Percentiles rank a stretch among this genome's conserved stretches.
Evolutionary conservation across 148 eudicot genomes (phyloP).

Genomic region (Spergularia marina): DNA sequence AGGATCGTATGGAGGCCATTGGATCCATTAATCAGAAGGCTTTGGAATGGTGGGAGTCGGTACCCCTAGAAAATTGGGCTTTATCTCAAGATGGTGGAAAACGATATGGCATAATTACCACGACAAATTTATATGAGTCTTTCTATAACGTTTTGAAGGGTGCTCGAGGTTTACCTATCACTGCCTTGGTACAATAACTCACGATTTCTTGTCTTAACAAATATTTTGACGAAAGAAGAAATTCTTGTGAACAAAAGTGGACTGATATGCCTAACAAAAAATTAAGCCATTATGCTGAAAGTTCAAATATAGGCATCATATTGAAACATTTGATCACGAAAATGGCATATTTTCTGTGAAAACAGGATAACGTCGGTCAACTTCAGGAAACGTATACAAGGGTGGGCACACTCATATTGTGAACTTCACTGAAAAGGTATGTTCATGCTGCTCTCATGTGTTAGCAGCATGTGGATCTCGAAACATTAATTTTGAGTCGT

Average conservation of each 20-base stretch:
- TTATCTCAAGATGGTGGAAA: background rate
- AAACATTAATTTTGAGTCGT: conserved; percentile 10
- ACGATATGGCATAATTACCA: background rate
- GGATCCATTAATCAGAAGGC: background rate
- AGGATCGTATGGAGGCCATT: background rate
- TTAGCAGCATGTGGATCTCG: conserved; percentile 12
- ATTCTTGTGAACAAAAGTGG: background rate
- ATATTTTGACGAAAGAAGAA: background rate
- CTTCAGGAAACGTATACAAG: background rate
- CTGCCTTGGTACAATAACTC: background rate
- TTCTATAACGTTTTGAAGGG: background rate
- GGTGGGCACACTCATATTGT: background rate
- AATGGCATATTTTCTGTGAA: background rate
- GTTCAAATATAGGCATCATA: too few species aligned
- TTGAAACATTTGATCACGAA: background rate
- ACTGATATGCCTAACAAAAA: background rate
- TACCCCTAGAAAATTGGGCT: background rate
- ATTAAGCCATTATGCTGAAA: too few species aligned
- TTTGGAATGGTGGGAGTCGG: background rate
- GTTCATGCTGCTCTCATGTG: conserved; percentile 18
- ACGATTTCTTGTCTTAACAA: background rate
- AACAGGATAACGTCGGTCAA: background rate
- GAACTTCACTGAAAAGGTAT: background rate
- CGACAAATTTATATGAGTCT: background rate
- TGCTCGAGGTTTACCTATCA: background rate